Conservation (phyloP, 108 stramenopile species). For the Nannochloropsis salina region DNA sequence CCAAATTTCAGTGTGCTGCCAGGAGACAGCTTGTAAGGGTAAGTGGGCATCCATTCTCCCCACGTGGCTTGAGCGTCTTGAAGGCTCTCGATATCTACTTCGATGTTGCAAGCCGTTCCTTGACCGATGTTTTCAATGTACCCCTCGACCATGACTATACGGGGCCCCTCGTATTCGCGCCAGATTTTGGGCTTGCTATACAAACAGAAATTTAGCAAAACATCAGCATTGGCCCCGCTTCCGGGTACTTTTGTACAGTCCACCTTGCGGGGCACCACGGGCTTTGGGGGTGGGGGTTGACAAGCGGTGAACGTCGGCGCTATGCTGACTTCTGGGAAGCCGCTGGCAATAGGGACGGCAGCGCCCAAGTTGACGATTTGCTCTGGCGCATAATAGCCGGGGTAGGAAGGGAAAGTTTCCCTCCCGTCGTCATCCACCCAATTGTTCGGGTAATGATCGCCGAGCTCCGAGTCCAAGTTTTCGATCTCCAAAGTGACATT, state of each 20-base stretch:
- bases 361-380: not conserved
- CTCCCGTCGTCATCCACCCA: slow-evolving; percentile 5
- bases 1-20: not conserved
- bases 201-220: not conserved
- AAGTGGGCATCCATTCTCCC: slow-evolving; percentile 8
- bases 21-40: not conserved
- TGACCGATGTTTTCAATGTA: not conserved
- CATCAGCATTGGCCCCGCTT: not conserved
- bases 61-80: not conserved
- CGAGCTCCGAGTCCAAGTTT: not conserved
- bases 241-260: not conserved
- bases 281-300: not conserved
- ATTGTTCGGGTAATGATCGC: slow-evolving; percentile 10
- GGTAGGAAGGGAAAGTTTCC: not conserved
- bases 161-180: not conserved
- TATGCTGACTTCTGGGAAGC: not conserved
- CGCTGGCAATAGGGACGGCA: not conserved
- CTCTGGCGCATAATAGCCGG: not conserved
- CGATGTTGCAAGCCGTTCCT: slow-evolving; percentile 1
- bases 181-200: not conserved
- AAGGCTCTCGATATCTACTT: not conserved
- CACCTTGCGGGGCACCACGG: not conserved
- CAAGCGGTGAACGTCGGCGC: not conserved
- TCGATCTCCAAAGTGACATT: slow-evolving; percentile 5
- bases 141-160: not conserved